phyloP scores from a whole-genome alignment of 1,139 yeast species.

The Pichia sp. region DNA sequence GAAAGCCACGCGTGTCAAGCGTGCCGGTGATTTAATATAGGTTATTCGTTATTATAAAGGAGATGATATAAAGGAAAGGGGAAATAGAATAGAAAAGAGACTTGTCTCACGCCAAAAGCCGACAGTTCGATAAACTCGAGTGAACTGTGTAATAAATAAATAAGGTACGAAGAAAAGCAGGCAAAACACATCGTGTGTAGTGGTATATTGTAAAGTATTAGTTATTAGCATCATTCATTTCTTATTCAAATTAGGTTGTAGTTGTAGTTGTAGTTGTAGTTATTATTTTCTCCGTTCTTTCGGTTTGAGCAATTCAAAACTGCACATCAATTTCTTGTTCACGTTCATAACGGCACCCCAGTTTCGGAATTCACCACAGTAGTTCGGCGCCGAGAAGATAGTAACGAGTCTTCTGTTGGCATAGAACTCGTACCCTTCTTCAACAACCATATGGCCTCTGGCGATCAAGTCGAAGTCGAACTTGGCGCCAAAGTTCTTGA shows the following conservation, averaged over 20 bases:
- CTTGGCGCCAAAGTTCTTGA: conserved; percentile 63
- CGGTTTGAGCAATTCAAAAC: conserved; percentile 78
- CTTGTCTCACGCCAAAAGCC: background rate
- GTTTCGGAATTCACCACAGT: conserved; percentile 88
- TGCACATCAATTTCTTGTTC: conserved; percentile 70
- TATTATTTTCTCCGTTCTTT: conserved; percentile 11
- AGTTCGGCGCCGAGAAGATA: conserved; percentile 84
- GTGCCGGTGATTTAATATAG: too few relatives aligned
- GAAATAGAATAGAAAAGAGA: too few relatives aligned
- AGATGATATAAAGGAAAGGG: too few relatives aligned
- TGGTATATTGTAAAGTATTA: too few relatives aligned
- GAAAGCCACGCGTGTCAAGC: too few relatives aligned
- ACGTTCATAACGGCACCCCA: conserved; percentile 94
- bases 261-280: too few relatives aligned
- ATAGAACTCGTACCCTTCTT: conserved; percentile 89
- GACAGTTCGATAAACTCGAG: too few relatives aligned
- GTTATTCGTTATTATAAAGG: too few relatives aligned
- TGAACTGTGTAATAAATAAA: too few relatives aligned
- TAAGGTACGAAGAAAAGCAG: background rate
- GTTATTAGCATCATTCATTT: too few relatives aligned
- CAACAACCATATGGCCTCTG: conserved; percentile 92
- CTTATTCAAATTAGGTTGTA: too few relatives aligned
- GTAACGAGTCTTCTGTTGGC: conserved; percentile 77
- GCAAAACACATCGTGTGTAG: background rate
- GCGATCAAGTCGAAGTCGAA: conserved; percentile 80